Percentiles rank a stretch among this genome's conserved stretches.
Evolutionary conservation across 306 rosid species (phyloP).

Genomic region (Gastrolobium bilobum): DNA sequence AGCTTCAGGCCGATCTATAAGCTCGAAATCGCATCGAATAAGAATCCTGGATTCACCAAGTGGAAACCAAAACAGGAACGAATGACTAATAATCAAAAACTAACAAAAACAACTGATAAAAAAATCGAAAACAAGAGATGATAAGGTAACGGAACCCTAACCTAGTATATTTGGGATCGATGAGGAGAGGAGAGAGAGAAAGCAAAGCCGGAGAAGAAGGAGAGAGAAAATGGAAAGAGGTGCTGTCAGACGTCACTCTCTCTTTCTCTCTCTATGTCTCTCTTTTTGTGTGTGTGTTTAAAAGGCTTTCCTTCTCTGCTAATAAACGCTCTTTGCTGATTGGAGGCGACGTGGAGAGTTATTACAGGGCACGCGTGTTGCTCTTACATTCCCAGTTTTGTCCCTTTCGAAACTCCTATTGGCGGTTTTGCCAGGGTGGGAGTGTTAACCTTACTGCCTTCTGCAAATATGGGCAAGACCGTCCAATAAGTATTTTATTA

Average conservation of each 20-base stretch:
- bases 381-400: constrained; percentile 45
- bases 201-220: constrained; percentile 39
- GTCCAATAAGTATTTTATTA: constrained; percentile 26
- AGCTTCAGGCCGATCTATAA: constrained; percentile 55
- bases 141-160: constrained; percentile 55
- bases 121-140: not conserved
- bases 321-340: constrained; percentile 51
- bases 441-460: not conserved
- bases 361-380: constrained; percentile 18
- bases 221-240: constrained; percentile 39
- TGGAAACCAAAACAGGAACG: not conserved
- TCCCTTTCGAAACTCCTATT: constrained; percentile 35
- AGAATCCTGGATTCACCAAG: constrained; percentile 37
- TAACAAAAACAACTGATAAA: not conserved
- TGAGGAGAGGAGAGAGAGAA: constrained; percentile 59
- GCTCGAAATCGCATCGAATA: constrained; percentile 65
- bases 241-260: not conserved
- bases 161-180: constrained; percentile 57
- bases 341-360: constrained; percentile 48
- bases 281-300: constrained; percentile 48
- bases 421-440: constrained; percentile 33
- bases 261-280: not conserved
- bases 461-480: constrained; percentile 2
- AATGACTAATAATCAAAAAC: not conserved
- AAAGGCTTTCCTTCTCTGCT: constrained; percentile 45